Evolutionary conservation across 2,329 filamentous ascomycete species (phyloP), one percentile per base, ranked within the genome.

Genomic region (Aureobasidium lini): DNA sequence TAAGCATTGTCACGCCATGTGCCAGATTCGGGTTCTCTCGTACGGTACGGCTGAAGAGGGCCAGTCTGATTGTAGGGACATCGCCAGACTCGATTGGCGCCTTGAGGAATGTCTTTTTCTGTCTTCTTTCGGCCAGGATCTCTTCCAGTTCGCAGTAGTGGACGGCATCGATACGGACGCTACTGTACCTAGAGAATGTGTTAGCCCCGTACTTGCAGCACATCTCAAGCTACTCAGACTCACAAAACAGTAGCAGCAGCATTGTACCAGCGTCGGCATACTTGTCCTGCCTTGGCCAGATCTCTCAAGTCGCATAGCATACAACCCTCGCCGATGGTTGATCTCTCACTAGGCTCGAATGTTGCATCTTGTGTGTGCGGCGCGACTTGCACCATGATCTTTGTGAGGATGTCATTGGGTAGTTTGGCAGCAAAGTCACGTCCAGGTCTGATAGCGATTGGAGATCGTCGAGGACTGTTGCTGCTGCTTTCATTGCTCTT

Each of bases 261-360:
- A 29, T 73, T 68, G 65, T 80, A 80, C 92, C 92, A 97, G 67
- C 80, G 79, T 67, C 84, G 84, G 71, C 84, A 89, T 53, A 90
- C 89, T 70, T 84, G 80, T 40, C 85, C 84, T 71, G 89, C 93
- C 72, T 90, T 85, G 56, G 90, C 85, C 59, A 96, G 82, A 73
- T 96, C 91, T 65, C 92, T 86, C 77, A 94, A 81, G 75, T 96
- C 90, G 76, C 93, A 97, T 65, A 95, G 85, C 88, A 94, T 93
- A 76, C 93, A 97, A 60, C 85, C 85, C 75, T 90, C 86, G 65
- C 88, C 87, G 52, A 84, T 81, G 65, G 87, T 84, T 61, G 87
- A 90, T 67, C 89, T 83, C 76, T 97, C 93, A 68, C 89, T 93
- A 43, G 85, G 86, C 65, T 90, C 86, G 72, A 94, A 95, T 61